Base-by-base conservation (phyloP, 1,139 yeast species). In the Candida pseudoviswanathii region DNA sequence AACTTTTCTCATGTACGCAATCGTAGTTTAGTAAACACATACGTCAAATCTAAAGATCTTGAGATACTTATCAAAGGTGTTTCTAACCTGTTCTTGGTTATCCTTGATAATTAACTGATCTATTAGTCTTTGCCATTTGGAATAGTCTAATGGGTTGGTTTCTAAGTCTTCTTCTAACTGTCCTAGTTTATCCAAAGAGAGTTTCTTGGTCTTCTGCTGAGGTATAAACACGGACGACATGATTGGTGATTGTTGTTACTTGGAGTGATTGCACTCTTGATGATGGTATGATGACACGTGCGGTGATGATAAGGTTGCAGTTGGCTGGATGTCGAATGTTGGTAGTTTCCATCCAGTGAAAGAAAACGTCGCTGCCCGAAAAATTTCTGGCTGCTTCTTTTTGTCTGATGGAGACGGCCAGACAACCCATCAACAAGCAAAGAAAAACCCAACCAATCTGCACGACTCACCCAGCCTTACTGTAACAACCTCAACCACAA, bases 41-140 rank as follows among this genome's bases (percentile, higher is more conserved):
- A 64, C 74, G 55, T 76, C 81, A 54, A 75, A 78, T 49, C 88
- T 90, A 70, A 89, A 92, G 5, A 81, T 73, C 16, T 68, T 67
- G 48, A 92, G 75, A 60, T 87, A 85, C 37, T 79, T 71, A 49
- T 85, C 85, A 64, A 80, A 91, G 0, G 79, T 75, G 5, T 73
- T 68, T 43, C 89, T 69, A 9, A 85, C 82, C 51, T 84, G 84
- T 37, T 83, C 89, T 51, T 80, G 82, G 52, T 83, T 80, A 54
- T 86, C 91, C 56, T 82, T 81, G 26, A 72, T 66, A 44, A 81
- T 75, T 8, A 79, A 80, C 53, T 76, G 80, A 29, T 77, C 75
- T 46, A 88, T 78, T 50, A 86, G 72, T 55, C 75, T 76, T 46
- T 73, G 65, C 88, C 94, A 86, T 45, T 80, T 71, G 7, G 66